Conservation (phyloP, 441 rosid species). For the Croton setiger region DNA sequence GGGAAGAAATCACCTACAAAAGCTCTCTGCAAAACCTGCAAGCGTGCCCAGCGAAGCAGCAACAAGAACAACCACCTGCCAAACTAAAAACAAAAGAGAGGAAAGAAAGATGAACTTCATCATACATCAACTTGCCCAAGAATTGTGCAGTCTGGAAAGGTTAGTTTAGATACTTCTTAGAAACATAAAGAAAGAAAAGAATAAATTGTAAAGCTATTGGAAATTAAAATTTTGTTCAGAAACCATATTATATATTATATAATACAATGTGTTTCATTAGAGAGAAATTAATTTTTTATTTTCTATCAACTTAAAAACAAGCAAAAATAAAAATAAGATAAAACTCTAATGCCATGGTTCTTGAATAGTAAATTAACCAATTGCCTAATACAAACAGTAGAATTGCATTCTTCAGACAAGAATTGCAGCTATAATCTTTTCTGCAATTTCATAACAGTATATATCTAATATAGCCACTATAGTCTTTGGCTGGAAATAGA, state of each 20-base stretch:
- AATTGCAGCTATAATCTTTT: too few species aligned
- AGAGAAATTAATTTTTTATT: too few species aligned
- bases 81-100: conserved; percentile 24
- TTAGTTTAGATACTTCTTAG: conserved; percentile 15
- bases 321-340: too few species aligned
- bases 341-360: too few species aligned
- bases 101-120: conserved; percentile 9
- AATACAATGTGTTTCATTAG: too few species aligned
- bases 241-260: conserved; percentile 14
- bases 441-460: too few species aligned
- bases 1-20: conserved; percentile 32
- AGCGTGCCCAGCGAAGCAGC: conserved; percentile 46
- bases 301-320: too few species aligned
- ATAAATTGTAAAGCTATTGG: background rate
- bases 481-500: too few species aligned
- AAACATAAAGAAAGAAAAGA: background rate
- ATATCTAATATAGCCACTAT: too few species aligned
- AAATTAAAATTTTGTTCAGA: conserved; percentile 11
- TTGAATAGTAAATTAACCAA: too few species aligned
- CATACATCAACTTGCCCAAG: conserved; percentile 13
- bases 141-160: conserved; percentile 24
- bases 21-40: conserved; percentile 35
- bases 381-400: too few species aligned
- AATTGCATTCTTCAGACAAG: too few species aligned
- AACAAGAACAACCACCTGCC: conserved; percentile 47